Percentiles rank a stretch among this genome's conserved stretches.
These are phyloP conservation scores for Ascoidea rubescens DNA, from an alignment of 805 yeast species.

Conservation along the genomic window DNA sequence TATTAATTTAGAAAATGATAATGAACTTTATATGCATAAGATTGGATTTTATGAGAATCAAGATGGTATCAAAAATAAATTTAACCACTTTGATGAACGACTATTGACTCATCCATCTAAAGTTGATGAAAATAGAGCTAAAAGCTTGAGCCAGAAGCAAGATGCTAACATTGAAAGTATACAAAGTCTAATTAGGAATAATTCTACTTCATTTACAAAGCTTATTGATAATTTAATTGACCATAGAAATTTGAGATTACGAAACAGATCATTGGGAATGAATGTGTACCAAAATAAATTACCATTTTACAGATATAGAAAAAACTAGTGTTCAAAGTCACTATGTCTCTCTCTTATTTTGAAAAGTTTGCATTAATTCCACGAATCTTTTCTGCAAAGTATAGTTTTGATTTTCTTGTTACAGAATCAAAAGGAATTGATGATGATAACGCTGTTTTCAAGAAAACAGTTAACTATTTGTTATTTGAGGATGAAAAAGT, in stretches of 20 bases:
- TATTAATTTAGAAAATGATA: conserved; percentile 16
- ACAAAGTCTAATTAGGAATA: background rate
- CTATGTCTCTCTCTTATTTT: conserved; percentile 23
- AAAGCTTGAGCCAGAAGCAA: background rate
- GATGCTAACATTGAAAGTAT: background rate
- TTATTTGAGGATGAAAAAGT: too few relatives aligned
- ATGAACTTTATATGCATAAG: conserved; percentile 4
- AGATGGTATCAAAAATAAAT: background rate
- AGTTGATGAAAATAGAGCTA: background rate
- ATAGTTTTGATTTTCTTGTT: too few relatives aligned
- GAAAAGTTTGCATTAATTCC: too few relatives aligned
- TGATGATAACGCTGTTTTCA: too few relatives aligned
- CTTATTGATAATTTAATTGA: conserved; percentile 19
- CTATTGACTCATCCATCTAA: too few relatives aligned
- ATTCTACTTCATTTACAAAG: background rate
- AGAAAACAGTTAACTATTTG: too few relatives aligned
- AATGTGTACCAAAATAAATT: conserved; percentile 44
- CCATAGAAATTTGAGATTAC: conserved; percentile 56
- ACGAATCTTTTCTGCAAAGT: too few relatives aligned
- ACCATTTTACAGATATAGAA: conserved; percentile 39
- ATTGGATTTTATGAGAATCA: background rate
- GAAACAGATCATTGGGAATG: conserved; percentile 43
- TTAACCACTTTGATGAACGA: background rate
- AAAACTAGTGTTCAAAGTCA: conserved; percentile 27
- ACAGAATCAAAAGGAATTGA: too few relatives aligned